Conservation (phyloP, 2,329 filamentous ascomycete genomes). For the Aspergillus texensis region DNA sequence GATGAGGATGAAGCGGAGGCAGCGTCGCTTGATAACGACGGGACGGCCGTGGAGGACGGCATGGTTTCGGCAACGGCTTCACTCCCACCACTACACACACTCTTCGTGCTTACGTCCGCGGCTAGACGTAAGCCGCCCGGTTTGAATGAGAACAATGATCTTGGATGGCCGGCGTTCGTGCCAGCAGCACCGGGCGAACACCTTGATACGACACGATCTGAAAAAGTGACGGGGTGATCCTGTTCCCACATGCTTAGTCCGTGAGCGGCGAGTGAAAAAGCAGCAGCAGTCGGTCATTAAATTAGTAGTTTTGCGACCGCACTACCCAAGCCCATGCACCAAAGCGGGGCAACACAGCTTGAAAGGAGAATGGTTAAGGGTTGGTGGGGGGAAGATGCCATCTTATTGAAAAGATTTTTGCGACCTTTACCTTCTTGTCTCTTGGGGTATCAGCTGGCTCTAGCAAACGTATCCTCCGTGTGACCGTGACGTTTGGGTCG, state of each 20-base stretch:
- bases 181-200: slow-evolving; percentile 4
- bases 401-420: not conserved
- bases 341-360: slow-evolving; percentile 1
- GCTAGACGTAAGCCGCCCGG: not conserved
- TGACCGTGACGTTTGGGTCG: not conserved
- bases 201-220: slow-evolving; percentile 19
- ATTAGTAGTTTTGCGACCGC: slow-evolving; percentile 10
- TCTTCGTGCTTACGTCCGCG: not conserved
- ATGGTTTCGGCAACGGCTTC: slow-evolving; percentile 10
- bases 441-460: not conserved
- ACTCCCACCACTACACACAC: not conserved
- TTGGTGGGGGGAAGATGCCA: not conserved
- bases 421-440: not conserved
- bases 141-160: not conserved
- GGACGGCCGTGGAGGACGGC: slow-evolving; percentile 28
- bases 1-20: slow-evolving; percentile 31
- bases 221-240: slow-evolving; percentile 19
- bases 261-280: slow-evolving; percentile 18
- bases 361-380: not conserved
- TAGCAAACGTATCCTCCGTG: not conserved
- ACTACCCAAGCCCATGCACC: slow-evolving; percentile 5
- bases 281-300: slow-evolving; percentile 11
- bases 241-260: slow-evolving; percentile 28
- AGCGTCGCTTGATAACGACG: slow-evolving; percentile 34
- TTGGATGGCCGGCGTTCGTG: not conserved